Base-by-base conservation (phyloP, 305 asterid species). In the Fraxinus xanthoxyloides region DNA sequence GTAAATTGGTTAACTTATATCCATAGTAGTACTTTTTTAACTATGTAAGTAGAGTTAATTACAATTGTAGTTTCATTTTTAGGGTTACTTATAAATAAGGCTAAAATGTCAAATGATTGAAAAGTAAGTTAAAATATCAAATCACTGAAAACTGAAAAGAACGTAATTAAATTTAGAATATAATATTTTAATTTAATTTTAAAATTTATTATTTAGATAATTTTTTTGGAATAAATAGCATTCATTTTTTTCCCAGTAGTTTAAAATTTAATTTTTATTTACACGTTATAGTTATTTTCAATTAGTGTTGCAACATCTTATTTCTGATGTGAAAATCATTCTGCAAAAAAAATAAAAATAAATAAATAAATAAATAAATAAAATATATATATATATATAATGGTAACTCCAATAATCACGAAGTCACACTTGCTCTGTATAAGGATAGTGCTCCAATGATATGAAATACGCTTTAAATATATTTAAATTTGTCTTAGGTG, bases 401-500 rank as follows among this genome's bases (percentile, higher is more conserved):
- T 69, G 75, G 40, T 5, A 28, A 12, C 75, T 69, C 75, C 36
- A 13, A 69, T 31, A 15, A 70, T 31, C 46, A 17, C n/a, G 38
- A 15, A 17, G 32, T 17, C 76, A 72, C 28, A 1, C 13, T 75
- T 78, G 17, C 43, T 77, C 40, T 65, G n/a, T 24, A 17, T 30
- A 43, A 30, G 36, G 17, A 34, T 34, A 13, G 10, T 12, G 38
- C 28, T 54, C 28, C 24, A 9, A 19, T 17, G 15, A 38, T 79
- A 19, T 65, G 7, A 35, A 46, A n/a, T 26, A 59, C 26, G 56
- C 61, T 80, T 70, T 13, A 34, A n/a, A 38, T 56, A 36, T 46
- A 51, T 77, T 48, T 65, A 36, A 75, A 75, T 80, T 85, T 83
- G 34, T 85, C 82, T 87, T 81, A 95, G 99, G 90, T 96, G 99